Conservation (phyloP, 2,329 filamentous ascomycete genomes). For the Cordyceps cateniannulata region DNA sequence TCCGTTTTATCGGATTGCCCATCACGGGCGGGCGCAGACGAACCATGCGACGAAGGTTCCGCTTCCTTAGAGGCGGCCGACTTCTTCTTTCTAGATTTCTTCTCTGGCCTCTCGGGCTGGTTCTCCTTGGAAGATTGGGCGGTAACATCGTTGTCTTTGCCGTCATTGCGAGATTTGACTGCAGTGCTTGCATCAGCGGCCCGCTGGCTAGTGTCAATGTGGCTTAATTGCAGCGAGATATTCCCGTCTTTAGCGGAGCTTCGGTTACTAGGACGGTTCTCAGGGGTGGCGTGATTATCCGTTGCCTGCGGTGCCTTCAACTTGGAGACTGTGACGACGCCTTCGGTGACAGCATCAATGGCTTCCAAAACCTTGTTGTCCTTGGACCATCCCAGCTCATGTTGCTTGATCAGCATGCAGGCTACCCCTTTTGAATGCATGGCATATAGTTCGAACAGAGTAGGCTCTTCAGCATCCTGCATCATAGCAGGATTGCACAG, state of each 20-base stretch:
- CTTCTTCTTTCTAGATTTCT: conserved; percentile 63
- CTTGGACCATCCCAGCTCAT: conserved; percentile 84
- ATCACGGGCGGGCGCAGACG: conserved; percentile 27
- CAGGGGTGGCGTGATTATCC: conserved; percentile 24
- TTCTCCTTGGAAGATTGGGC: conserved; percentile 32
- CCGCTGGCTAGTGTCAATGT: conserved; percentile 24
- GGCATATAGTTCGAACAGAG: conserved; percentile 88
- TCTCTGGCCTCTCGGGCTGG: conserved; percentile 53
- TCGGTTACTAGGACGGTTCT: conserved; percentile 32
- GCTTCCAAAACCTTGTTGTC: conserved; percentile 81
- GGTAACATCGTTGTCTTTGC: conserved; percentile 43
- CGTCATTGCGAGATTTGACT: conserved; percentile 35
- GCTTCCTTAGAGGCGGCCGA: conserved; percentile 35
- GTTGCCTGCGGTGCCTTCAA: conserved; percentile 48
- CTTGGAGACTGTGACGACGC: conserved; percentile 67
- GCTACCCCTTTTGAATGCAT: conserved; percentile 99
- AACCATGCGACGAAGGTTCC: conserved; percentile 41
- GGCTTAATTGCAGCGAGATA: conserved; percentile 20
- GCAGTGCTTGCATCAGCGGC: conserved; percentile 27
- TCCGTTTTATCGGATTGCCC: conserved; percentile 26
- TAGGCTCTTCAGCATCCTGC: conserved; percentile 59
- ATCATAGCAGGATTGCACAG: conserved; percentile 63
- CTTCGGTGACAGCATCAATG: conserved; percentile 68
- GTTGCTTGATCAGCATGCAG: conserved; percentile 76
- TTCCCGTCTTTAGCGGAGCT: conserved; percentile 30